Base-by-base conservation (phyloP, 2,329 filamentous ascomycete genomes). In the Sclerotinia nivalis region DNA sequence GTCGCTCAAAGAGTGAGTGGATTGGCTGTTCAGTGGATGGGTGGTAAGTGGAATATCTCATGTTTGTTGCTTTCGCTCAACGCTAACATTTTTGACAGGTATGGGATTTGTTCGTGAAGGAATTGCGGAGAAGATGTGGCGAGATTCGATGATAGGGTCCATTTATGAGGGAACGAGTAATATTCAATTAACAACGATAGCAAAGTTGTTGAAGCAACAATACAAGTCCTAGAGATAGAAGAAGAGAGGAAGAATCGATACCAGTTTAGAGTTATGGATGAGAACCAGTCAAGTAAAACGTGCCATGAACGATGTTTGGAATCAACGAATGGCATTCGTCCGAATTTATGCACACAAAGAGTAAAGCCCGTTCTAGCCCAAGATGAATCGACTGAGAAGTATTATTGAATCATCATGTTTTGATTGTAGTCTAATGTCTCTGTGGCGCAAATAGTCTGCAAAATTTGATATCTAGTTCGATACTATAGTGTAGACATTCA, bases 51-150 rank as follows among this genome's bases (percentile, higher is more conserved):
- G 52, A 64, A 59, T 25, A 40, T 47, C 22, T 15, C 22, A 52
- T 47, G 12, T 66, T 37, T 22, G 22, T 20, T 20, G n/a, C 10
- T 58, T 18, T 43, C 20, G 1, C 43, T 58, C 15, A 4, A 34
- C 62, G 15, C 45, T 72, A 59, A 72, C 31, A 9, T 55, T 56
- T 31, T 15, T 12, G 2, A 49, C 65, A 72, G 69, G 69, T 22
- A 98, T 99, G 96, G 96, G 96, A 59, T 99, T 99, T 77, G 96
- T 99, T 22, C 86, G 96, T 58, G 96, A 99, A 81, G 96, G 96
- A 0, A 89, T 97, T 70, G 96, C 96, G 0, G 96, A 99, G 88
- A 99, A 99, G 88, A 97, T 91, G 84, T 99, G 91, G 86, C 87
- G 96, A 60, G 96, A 99, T 80, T 96, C 92, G 86, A 99, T 98